Percentiles rank a stretch among this genome's conserved stretches.
phyloP scores from a whole-genome alignment of 345 rosid genomes.

The Salix suchowensis region DNA sequence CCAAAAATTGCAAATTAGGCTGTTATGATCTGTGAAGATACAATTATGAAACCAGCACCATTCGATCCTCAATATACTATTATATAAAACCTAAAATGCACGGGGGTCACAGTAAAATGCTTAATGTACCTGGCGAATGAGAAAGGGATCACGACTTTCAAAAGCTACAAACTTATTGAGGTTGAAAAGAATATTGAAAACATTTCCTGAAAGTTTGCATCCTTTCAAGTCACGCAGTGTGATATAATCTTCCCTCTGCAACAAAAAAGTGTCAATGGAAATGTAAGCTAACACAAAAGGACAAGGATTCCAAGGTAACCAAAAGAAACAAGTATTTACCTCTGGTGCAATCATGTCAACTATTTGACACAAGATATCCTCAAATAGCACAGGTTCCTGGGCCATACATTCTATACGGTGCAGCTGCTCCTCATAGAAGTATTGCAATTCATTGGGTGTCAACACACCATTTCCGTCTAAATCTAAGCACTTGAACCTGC shows the following conservation, averaged over 20 bases:
- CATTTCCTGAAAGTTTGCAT: slow-evolving; percentile 28
- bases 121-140: slow-evolving; percentile 28
- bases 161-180: slow-evolving; percentile 31
- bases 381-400: slow-evolving; percentile 31
- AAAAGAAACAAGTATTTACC: slow-evolving; percentile 8
- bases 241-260: slow-evolving; percentile 24
- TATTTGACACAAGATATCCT: slow-evolving; percentile 31
- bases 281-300: neutral
- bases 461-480: slow-evolving; percentile 29
- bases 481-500: slow-evolving; percentile 33
- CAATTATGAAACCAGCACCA: neutral
- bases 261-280: neutral
- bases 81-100: neutral
- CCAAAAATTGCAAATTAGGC: slow-evolving; percentile 1
- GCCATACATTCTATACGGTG: slow-evolving; percentile 34
- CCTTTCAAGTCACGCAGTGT: slow-evolving; percentile 26
- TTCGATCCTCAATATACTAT: neutral
- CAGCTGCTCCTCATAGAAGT: slow-evolving; percentile 33
- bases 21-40: neutral
- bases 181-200: slow-evolving; percentile 30
- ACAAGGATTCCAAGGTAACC: neutral
- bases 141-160: slow-evolving; percentile 31
- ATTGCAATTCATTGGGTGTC: slow-evolving; percentile 24
- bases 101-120: neutral
- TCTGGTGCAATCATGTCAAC: slow-evolving; percentile 31